Conservation (phyloP, 208 protist species). For the Blastocrithidia nonstop region DNA sequence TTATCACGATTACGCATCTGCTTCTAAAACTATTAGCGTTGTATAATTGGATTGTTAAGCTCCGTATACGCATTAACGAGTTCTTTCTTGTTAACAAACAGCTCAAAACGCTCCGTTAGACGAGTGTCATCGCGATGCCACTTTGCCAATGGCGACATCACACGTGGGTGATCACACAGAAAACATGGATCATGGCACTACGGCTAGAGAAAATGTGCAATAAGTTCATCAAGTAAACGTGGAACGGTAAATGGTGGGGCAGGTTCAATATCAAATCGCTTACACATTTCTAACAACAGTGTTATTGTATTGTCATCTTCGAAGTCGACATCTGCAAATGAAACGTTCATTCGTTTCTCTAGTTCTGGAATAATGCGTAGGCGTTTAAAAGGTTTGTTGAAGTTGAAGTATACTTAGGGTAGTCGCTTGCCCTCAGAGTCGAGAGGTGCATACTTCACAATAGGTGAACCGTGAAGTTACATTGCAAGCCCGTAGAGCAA, state of each 20-base stretch:
- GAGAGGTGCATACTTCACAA: conserved; percentile 90
- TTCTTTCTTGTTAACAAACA: conserved; percentile 97
- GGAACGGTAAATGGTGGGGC: conserved; percentile 90
- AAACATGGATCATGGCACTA: conserved; percentile 98
- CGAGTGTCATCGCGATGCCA: conserved; percentile 89
- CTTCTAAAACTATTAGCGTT: conserved; percentile 95
- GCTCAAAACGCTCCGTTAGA: conserved; percentile 99
- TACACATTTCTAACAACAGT: conserved; percentile 84
- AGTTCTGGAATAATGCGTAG: conserved; percentile 93
- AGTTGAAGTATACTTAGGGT: conserved; percentile 92
- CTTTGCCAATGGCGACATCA: conserved; percentile 99
- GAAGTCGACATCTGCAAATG: conserved; percentile 67
- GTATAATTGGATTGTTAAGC: conserved; percentile 99
- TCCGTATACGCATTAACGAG: conserved; percentile 99
- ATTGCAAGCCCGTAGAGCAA: conserved; percentile 90
- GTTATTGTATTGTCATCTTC: conserved; percentile 45
- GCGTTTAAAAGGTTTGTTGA: conserved; percentile 96
- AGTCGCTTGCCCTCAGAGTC: conserved; percentile 68
- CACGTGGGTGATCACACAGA: conserved; percentile 97
- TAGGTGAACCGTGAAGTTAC: conserved; percentile 85
- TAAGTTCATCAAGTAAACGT: conserved; percentile 96
- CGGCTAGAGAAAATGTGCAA: conserved; percentile 93
- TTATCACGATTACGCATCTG: conserved; percentile 89
- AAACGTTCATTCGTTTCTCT: conserved; percentile 83
- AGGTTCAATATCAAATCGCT: conserved; percentile 88